Base-by-base conservation (phyloP, 495 filamentous ascomycete species). In the Talaromyces thailandensis region DNA sequence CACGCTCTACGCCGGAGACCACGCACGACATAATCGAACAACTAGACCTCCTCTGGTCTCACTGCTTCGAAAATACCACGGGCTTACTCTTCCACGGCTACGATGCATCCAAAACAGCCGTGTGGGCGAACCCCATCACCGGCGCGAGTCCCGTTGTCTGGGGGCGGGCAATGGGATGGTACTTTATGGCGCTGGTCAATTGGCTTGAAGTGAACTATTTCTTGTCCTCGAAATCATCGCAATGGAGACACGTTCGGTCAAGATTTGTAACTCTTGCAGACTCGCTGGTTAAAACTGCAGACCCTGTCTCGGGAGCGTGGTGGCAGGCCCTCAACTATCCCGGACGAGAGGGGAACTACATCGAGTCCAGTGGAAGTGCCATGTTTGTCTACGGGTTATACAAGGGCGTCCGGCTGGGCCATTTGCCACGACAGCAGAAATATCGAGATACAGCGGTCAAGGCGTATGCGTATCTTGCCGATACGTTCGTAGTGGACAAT, bases 101-200 rank as follows among this genome's bases (percentile, higher is more conserved):
- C 62, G 84, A 86, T 56, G 80, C 79, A 29, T 75, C 74, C 14
- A 76, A 73, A 56, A 75, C 64, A 9, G 81, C 83, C 8, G 72
- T 77, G 0, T 87, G 84, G 84, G 83, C 84, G 5, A 74, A 84
- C 59, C 72, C 77, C 0, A 61, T 74, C 2, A 86, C 82, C 6
- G 84, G 84, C 32, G 82, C 79, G 2, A 75, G 76, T 25, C 83
- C 81, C 5, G 68, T 80, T 12, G 81, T 83, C 24, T 87, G 84
- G 84, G 72, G 76, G 59, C 75, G 84, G 16, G 78, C 83, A 0
- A 69, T 84, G 18, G 84, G 83, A 0, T 86, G 83, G 84, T 86
- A 85, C 61, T 67, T 81, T 29, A 82, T 86, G 76, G 79, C 79
- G 9, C 69, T 87, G 1, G 71, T 84, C 1, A 83, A 86, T 58